Conservation (phyloP, 108 stramenopile species). For the Pseudonitzschia multiseries region DNA sequence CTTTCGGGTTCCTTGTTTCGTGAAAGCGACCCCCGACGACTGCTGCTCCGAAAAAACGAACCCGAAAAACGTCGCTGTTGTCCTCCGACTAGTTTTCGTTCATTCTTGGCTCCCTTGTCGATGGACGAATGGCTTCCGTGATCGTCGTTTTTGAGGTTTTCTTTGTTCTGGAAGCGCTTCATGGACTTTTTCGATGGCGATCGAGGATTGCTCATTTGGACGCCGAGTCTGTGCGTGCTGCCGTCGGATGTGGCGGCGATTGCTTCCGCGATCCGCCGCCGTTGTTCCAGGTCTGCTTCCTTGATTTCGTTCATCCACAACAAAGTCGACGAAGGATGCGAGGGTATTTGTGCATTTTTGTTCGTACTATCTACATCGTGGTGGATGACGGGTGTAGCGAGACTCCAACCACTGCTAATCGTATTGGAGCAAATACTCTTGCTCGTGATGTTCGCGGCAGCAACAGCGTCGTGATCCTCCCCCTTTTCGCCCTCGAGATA, state of each 20-base stretch:
- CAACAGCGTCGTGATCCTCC: neutral
- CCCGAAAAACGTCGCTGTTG: too few relatives aligned
- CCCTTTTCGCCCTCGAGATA: neutral
- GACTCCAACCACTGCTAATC: neutral
- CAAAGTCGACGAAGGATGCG: neutral
- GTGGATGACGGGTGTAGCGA: neutral
- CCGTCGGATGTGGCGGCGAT: neutral
- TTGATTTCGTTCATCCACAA: constrained; percentile 1
- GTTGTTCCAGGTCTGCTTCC: constrained; percentile 4
- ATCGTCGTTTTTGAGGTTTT: neutral
- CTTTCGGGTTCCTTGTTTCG: too few relatives aligned
- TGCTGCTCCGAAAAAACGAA: neutral
- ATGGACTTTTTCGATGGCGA: neutral
- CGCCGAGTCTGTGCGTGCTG: neutral
- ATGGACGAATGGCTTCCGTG: neutral
- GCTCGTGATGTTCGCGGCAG: neutral
- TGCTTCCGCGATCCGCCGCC: constrained; percentile 4
- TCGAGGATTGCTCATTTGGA: neutral
- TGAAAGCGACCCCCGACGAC: neutral
- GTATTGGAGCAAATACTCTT: neutral
- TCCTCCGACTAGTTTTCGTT: too few relatives aligned
- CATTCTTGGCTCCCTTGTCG: neutral
- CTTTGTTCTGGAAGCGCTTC: neutral
- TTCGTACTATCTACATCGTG: neutral
- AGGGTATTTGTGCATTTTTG: neutral